Conservation (phyloP, 2,329 filamentous ascomycete genomes). For the Calonectria henricotiae region DNA sequence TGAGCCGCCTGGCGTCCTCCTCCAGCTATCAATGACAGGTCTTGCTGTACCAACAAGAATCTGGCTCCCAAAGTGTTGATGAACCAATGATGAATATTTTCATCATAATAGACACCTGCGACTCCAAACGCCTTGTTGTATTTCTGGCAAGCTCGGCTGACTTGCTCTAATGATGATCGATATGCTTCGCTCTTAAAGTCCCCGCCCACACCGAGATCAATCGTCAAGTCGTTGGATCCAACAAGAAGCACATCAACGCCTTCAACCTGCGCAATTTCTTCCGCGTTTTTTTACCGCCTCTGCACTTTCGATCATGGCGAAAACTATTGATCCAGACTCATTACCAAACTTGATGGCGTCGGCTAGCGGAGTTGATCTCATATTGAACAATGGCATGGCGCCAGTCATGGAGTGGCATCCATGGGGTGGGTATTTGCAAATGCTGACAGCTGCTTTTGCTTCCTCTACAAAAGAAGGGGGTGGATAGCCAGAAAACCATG, state of each 20-base stretch:
- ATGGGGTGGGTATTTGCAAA: constrained; percentile 52
- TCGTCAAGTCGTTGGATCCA: constrained; percentile 54
- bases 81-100: constrained; percentile 39
- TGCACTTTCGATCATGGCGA: constrained; percentile 53
- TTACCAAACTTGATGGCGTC: constrained; percentile 47
- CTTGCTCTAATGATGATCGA: constrained; percentile 36
- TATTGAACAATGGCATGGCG: constrained; percentile 45
- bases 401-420: constrained; percentile 51
- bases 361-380: constrained; percentile 35
- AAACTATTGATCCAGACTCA: constrained; percentile 45
- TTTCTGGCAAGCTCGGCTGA: constrained; percentile 38
- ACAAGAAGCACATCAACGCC: constrained; percentile 55
- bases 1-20: constrained; percentile 30
- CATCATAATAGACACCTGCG: constrained; percentile 40
- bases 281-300: constrained; percentile 48
- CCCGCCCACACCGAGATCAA: constrained; percentile 39
- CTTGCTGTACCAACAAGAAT: constrained; percentile 41
- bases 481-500: not conserved
- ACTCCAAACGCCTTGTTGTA: constrained; percentile 39
- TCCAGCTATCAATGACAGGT: constrained; percentile 36
- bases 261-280: constrained; percentile 54
- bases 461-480: constrained; percentile 55
- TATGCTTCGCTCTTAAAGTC: constrained; percentile 35
- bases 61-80: constrained; percentile 38
- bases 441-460: constrained; percentile 61